Evolutionary conservation across 306 rosid genomes (phyloP).

Genomic region (Albizia julibrissin): DNA sequence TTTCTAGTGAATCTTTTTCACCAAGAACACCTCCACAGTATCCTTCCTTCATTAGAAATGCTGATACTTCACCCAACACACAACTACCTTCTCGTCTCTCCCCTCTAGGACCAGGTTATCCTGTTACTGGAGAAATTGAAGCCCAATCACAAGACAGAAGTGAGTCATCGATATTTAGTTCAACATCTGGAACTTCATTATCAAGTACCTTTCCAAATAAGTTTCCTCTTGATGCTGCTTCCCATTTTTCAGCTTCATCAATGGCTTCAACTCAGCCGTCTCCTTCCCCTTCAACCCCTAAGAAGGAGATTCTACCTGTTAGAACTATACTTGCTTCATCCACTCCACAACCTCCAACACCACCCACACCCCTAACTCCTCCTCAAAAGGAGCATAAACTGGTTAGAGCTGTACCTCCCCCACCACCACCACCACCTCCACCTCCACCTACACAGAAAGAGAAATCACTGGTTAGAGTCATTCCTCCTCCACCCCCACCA

Average conservation of each 20-base stretch:
- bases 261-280: slow-evolving; percentile 34
- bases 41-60: slow-evolving; percentile 24
- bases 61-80: slow-evolving; percentile 43
- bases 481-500: background rate
- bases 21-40: slow-evolving; percentile 53
- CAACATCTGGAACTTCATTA: slow-evolving; percentile 34
- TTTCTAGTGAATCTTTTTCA: slow-evolving; percentile 41
- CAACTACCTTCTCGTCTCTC: slow-evolving; percentile 33
- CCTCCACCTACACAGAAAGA: slow-evolving; percentile 32
- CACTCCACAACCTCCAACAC: slow-evolving; percentile 39
- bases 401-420: slow-evolving; percentile 19
- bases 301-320: slow-evolving; percentile 37
- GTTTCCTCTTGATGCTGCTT: slow-evolving; percentile 28
- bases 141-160: slow-evolving; percentile 41
- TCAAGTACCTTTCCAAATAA: slow-evolving; percentile 32
- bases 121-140: slow-evolving; percentile 30
- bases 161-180: slow-evolving; percentile 40
- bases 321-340: slow-evolving; percentile 34
- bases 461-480: background rate
- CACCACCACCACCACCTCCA: slow-evolving; percentile 33
- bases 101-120: slow-evolving; percentile 31
- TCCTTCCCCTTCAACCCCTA: slow-evolving; percentile 34
- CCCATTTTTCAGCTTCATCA: slow-evolving; percentile 33
- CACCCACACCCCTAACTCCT: slow-evolving; percentile 31
- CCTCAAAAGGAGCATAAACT: slow-evolving; percentile 16